Evolutionary conservation across 495 filamentous ascomycete genomes (phyloP).

Genomic region (Aspergillus funiculosus): DNA sequence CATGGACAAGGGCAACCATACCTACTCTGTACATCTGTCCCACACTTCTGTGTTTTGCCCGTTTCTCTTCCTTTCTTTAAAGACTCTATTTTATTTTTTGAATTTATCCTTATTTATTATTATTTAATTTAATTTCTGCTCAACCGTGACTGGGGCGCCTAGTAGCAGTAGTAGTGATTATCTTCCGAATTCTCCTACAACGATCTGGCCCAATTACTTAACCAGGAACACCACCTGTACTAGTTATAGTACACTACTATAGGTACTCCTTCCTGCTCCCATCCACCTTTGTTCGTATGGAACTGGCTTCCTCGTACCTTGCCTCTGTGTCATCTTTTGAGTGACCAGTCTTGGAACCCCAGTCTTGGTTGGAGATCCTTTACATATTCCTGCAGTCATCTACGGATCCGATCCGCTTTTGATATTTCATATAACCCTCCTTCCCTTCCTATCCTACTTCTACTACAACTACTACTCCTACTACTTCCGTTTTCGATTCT

Average conservation of each 20-base stretch:
- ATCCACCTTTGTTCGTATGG: slow-evolving; percentile 5
- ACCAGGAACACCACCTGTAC: too few species aligned
- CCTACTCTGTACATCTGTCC: slow-evolving; percentile 13
- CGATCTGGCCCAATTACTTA: slow-evolving; percentile 12
- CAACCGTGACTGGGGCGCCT: not conserved
- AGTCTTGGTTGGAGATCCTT: slow-evolving; percentile 17
- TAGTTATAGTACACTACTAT: too few species aligned
- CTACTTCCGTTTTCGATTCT: too few species aligned
- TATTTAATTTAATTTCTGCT: slow-evolving; percentile 5
- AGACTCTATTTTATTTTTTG: slow-evolving; percentile 14
- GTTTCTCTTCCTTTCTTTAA: slow-evolving; percentile 13
- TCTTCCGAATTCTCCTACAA: slow-evolving; percentile 4
- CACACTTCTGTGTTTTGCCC: slow-evolving; percentile 10
- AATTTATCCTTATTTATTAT: slow-evolving; percentile 8
- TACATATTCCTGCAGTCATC: slow-evolving; percentile 22
- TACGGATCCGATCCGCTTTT: slow-evolving; percentile 19
- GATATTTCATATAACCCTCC: slow-evolving; percentile 18
- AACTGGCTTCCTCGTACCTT: slow-evolving; percentile 23
- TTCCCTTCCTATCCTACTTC: slow-evolving; percentile 8
- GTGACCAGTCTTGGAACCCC: slow-evolving; percentile 19
- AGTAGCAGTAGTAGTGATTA: too few species aligned
- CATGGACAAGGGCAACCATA: not conserved
- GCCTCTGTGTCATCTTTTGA: slow-evolving; percentile 24
- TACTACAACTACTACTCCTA: not conserved
- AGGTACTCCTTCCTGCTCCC: too few species aligned